Base-by-base conservation (phyloP, 2,329 filamentous ascomycete genomes). In the Aureobasidium sp. region DNA sequence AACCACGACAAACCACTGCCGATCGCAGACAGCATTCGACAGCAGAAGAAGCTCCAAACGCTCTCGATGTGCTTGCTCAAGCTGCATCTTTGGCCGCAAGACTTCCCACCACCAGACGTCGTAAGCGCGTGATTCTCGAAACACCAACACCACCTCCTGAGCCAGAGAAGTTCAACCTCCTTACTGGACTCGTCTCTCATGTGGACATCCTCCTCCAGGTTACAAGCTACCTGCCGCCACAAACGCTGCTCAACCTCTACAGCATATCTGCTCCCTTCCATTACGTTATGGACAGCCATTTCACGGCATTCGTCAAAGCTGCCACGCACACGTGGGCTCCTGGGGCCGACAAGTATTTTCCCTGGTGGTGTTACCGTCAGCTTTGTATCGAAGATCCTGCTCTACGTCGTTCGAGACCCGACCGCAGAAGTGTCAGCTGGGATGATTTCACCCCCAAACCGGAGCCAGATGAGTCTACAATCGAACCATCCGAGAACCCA, bases 171-270 rank as follows among this genome's bases (percentile, higher is more conserved):
- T 68, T 68, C 62, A 68, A 61, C 55, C 55, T 72, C 24, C 58
- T 72, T 44, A 57, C 62, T 25, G 63, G 63, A 3, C 60, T 71
- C 40, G 57, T 62, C 45, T 55, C 59, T 1, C 59, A 68, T 54
- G 58, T 75, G 4, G 78, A 82, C 50, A 67, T 88, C 3, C 67
- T 76, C 39, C 70, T 83, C 41, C 70, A 77, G 44, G 61, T 87
- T 6, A 75, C 77, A 55, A 73, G 74, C 58, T 71, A 78, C 55
- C 73, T 88, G 17, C 64, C 67, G 6, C 68, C 79, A 0, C 62
- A 69, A 12, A 80, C 84, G 50, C 71, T 90, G 6, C 64, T 89
- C 55, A 76, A 71, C 39, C 73, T 90, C 29, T 88, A 86, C 71
- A 72, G 77, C 58, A 78, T 81, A 59, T 85, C 79, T 64, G 79